Base-by-base conservation (phyloP, 768 basidiomycete genomes). In the Suillus variegatus region DNA sequence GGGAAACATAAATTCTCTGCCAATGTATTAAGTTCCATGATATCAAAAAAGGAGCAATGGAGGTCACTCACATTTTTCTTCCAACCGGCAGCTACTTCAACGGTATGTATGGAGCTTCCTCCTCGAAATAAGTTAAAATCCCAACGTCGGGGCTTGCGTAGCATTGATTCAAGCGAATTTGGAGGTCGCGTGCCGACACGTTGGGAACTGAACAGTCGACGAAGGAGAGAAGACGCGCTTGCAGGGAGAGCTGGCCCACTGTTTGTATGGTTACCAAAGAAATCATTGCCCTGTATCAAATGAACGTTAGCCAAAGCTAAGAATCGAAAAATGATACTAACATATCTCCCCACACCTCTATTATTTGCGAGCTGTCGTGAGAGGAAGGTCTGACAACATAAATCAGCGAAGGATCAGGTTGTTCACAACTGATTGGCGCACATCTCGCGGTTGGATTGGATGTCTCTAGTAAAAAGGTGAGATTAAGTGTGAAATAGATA, bases 351-450 rank as follows among this genome's bases (percentile, higher is more conserved):
- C 5, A 25, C 18, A 2, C 57, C 28, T 20, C 38, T 35, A 60
- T 81, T 75, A 41, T 71, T 71, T 6, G 69, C 49, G 10, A 12
- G 2, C 49, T 51, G 22, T 25, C 12, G 47, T 4, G n/a, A 47
- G 47, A 10, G 5, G 12, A 47, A 47, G 47, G 1, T 1, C 47
- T 47, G 5, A 22, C 47, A 13, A 47, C 20, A n/a, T 9, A 46
- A 47, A 47, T 22, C 2, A n/a, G 47, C n/a, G 12, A 22, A 47
- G 10, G 47, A 6, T 13, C 22, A 5, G 9, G 5, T 32, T 32
- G 8, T 22, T n/a, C 4, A 47, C 5, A 47, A 47, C n/a, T 22
- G 5, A 6, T 47, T 22, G 3, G n/a, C 47, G n/a, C 10, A 47
- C 47, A 47, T 47, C 47, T 47, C 5, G 22, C 6, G 6, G 22